Conservation (phyloP, 1,284 basidiomycete genomes). For the Ustilago esculenta region DNA sequence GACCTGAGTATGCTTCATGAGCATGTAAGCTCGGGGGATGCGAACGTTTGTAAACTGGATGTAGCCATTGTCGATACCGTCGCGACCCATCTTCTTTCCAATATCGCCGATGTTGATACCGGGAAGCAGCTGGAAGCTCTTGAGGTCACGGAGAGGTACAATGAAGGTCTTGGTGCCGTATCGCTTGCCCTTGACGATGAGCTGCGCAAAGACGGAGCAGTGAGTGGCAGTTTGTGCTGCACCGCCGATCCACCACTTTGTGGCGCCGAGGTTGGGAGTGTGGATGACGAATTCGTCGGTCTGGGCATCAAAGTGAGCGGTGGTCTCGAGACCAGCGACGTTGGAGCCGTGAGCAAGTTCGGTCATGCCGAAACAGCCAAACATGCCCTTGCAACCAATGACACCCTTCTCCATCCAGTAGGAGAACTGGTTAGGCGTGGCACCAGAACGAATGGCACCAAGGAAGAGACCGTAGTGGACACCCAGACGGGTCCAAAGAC, state of each 20-base stretch:
- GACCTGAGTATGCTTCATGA: conserved; percentile 74
- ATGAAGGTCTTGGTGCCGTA: conserved; percentile 73
- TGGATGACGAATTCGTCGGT: conserved; percentile 73
- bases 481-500: conserved; percentile 72
- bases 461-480: conserved; percentile 72
- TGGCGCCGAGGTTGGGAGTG: conserved; percentile 68
- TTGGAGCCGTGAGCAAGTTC: conserved; percentile 71
- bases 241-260: conserved; percentile 71
- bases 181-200: conserved; percentile 29
- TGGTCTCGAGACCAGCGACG: conserved; percentile 73
- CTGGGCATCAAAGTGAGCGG: conserved; percentile 71
- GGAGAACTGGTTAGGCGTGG: conserved; percentile 67
- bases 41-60: conserved; percentile 72
- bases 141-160: conserved; percentile 71
- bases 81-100: conserved; percentile 73
- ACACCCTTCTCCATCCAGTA: conserved; percentile 72
- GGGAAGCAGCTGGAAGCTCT: conserved; percentile 68
- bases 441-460: conserved; percentile 61
- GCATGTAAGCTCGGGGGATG: conserved; percentile 72
- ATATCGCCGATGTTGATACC: conserved; percentile 73
- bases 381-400: conserved; percentile 19
- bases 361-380: conserved; percentile 73
- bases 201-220: conserved; percentile 68
- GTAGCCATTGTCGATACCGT: conserved; percentile 70
- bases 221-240: conserved; percentile 73